These are phyloP conservation scores for Teunomyces barrocoloradensis DNA, from an alignment of 805 yeast genomes.

Conservation along the genomic window DNA sequence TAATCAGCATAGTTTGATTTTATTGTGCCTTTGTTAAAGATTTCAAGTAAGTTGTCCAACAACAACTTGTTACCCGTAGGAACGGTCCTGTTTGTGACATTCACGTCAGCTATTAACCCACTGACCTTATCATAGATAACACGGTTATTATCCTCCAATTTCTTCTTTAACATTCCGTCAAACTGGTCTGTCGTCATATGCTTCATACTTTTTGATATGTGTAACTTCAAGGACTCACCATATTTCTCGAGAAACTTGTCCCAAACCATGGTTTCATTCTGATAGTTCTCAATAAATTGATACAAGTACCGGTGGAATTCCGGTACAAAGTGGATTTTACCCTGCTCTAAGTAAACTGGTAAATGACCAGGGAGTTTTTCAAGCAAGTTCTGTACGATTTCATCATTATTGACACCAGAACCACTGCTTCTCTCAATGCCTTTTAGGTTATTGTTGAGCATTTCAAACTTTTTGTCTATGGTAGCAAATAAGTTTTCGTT, in stretches of 20 bases:
- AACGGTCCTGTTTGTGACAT: slow-evolving; percentile 9
- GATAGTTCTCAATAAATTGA: slow-evolving; percentile 29
- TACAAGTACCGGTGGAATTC: slow-evolving; percentile 37
- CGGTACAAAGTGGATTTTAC: slow-evolving; percentile 36
- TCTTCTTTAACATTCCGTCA: slow-evolving; percentile 19
- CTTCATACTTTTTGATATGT: slow-evolving; percentile 6
- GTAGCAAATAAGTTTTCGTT: slow-evolving; percentile 12
- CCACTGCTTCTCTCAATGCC: slow-evolving; percentile 14
- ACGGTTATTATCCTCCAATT: slow-evolving; percentile 23
- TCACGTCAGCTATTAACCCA: slow-evolving; percentile 23
- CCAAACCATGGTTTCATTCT: slow-evolving; percentile 20
- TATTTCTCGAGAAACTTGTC: slow-evolving; percentile 20
- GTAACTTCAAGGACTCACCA: slow-evolving; percentile 14
- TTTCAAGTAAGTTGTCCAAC: slow-evolving; percentile 28
- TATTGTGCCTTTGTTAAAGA: slow-evolving; percentile 32
- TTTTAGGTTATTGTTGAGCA: slow-evolving; percentile 9
- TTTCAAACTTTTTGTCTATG: slow-evolving; percentile 17
- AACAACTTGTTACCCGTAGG: slow-evolving; percentile 19
- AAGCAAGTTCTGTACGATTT: slow-evolving; percentile 18
- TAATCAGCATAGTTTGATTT: slow-evolving; percentile 41
- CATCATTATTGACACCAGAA: slow-evolving; percentile 12
- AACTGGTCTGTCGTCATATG: slow-evolving; percentile 20
- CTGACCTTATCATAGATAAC: slow-evolving; percentile 22
- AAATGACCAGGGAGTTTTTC: slow-evolving; percentile 26
- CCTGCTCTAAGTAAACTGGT: slow-evolving; percentile 31